phyloP scores from a whole-genome alignment of 2,329 filamentous ascomycete species.

The Thermomyces lanuginosus region DNA sequence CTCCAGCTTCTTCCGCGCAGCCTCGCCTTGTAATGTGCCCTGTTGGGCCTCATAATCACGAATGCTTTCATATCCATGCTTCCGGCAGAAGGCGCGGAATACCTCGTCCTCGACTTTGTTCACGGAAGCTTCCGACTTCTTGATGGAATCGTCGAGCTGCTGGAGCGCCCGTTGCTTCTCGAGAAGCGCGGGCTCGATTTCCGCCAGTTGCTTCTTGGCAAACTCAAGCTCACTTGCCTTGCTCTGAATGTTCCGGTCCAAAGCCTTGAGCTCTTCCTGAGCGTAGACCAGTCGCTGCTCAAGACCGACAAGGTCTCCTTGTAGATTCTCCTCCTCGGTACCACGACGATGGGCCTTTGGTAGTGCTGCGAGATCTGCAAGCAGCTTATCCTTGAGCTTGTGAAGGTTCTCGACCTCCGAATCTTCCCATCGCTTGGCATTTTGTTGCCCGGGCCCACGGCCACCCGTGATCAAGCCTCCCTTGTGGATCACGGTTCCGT shows the following conservation, averaged over 20 bases:
- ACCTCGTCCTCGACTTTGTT: conserved; percentile 74
- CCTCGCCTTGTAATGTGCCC: conserved; percentile 80
- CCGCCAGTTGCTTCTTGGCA: conserved; percentile 54
- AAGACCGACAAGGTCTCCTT: conserved; percentile 62
- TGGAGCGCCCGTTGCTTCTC: conserved; percentile 56
- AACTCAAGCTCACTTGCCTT: conserved; percentile 69
- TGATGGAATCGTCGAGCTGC: conserved; percentile 40
- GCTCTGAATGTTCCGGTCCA: conserved; percentile 69
- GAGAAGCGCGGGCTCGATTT: conserved; percentile 61
- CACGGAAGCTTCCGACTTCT: conserved; percentile 47
- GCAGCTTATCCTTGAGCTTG: conserved; percentile 56
- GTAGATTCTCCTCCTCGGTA: conserved; percentile 62
- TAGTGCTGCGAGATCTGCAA: conserved; percentile 61
- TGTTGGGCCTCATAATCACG: conserved; percentile 88
- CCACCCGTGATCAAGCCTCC: conserved; percentile 94
- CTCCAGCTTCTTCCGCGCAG: conserved; percentile 67
- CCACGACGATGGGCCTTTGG: conserved; percentile 63
- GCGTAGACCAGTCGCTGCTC: conserved; percentile 58
- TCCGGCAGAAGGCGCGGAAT: conserved; percentile 69
- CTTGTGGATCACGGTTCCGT: conserved; percentile 95
- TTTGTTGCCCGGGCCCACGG: conserved; percentile 57
- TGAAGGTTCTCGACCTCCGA: conserved; percentile 74
- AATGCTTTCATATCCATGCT: conserved; percentile 75
- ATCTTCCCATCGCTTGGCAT: conserved; percentile 74
- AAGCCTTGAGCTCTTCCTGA: conserved; percentile 58